Evolutionary conservation across 2,329 filamentous ascomycete species (phyloP).

Genomic region (Pyricularia grisea): DNA sequence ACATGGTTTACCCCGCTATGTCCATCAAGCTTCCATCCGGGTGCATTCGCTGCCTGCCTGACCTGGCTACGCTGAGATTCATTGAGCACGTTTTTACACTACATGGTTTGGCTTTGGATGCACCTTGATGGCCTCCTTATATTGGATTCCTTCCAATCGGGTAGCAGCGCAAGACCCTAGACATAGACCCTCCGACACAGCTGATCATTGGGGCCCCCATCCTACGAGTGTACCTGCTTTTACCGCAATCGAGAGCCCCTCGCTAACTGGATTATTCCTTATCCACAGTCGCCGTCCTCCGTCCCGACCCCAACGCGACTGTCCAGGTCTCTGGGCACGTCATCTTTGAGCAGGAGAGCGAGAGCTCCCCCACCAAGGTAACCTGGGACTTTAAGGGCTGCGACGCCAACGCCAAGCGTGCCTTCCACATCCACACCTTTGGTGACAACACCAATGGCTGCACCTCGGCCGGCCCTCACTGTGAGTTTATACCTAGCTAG

Average conservation of each 20-base stretch:
- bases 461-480: constrained; percentile 96
- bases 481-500: constrained; percentile 45
- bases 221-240: background rate
- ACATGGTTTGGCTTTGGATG: constrained; percentile 14
- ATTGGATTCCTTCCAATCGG: background rate
- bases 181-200: background rate
- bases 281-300: constrained; percentile 59
- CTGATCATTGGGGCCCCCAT: background rate
- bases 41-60: background rate
- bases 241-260: constrained; percentile 7
- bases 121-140: constrained; percentile 34
- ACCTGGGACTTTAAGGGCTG: constrained; percentile 88
- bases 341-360: constrained; percentile 85
- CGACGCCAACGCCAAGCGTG: constrained; percentile 91
- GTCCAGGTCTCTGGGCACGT: constrained; percentile 80
- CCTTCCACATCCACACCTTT: constrained; percentile 97
- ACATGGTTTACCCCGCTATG: constrained; percentile 10
- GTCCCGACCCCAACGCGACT: constrained; percentile 75
- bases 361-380: constrained; percentile 75
- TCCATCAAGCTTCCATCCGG: constrained; percentile 1
- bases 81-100: constrained; percentile 48
- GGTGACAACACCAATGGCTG: constrained; percentile 99
- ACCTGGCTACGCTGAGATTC: constrained; percentile 28
- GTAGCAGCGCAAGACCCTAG: background rate
- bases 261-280: background rate